Base-by-base conservation (phyloP, 495 filamentous ascomycete species). In the Podospora tetraspora region DNA sequence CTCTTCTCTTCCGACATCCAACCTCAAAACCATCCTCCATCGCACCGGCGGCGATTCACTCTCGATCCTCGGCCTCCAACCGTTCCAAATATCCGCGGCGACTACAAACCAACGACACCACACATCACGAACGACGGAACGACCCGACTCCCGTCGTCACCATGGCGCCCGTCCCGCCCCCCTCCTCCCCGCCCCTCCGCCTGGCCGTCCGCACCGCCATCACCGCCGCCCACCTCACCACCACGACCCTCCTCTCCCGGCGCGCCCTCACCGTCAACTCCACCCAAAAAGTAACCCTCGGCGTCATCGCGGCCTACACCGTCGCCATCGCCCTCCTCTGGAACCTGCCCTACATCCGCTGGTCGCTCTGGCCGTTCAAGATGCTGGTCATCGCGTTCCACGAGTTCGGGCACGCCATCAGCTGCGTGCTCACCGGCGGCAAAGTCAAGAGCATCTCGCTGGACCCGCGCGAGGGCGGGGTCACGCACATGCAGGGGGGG, bases 321-420 rank as follows among this genome's bases (percentile, higher is more conserved):
- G 90, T 92, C 19, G 84, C 85, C 56, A 92, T 93, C 70, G 89
- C 89, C 3, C 77, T 92, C 24, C 79, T 93, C 8, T 93, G 91
- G 91, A 93, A 93, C 75, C 66, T 92, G 10, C 91, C 91, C 1
- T 92, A 93, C 74, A 76, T 93, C 21, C 84, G 87, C 21, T 90
- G 83, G 83, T 82, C 86, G 0, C 77, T 93, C 22, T 93, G 90
- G 90, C 91, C 91, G n/a, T 93, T 93, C 82, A 93, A 93, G 88
- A 93, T 93, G 91, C 85, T 93, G 37, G 90, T 92, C 12, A 93
- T 93, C 63, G 90, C 91, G 32, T 93, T 92, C 79, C 90, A 93
- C 81, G 91, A 93, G 76, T 93, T 92, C 77, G 85, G 88, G 32
- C 91, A 93, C 79, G 91, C 91, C 59, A 87, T 90, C 70, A 87